Evolutionary conservation across 2,329 filamentous ascomycete genomes (phyloP).

Genomic region (Pyrenochaeta sp.): DNA sequence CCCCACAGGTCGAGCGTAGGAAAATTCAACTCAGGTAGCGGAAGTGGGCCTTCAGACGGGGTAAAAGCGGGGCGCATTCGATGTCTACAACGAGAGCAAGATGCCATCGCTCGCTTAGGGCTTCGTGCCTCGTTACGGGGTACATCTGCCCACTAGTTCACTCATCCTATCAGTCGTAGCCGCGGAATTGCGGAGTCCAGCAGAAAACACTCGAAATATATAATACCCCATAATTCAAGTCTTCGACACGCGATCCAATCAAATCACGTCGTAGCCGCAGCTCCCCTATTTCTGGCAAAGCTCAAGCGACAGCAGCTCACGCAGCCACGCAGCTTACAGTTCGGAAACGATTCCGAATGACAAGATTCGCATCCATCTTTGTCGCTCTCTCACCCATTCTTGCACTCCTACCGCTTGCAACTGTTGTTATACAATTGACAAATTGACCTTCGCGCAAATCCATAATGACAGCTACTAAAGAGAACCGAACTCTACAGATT

Average conservation of each 20-base stretch:
- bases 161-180: neutral
- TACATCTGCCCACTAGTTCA: neutral
- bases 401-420: neutral
- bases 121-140: conserved; percentile 32
- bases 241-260: conserved; percentile 22
- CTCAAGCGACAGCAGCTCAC: neutral
- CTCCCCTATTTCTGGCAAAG: conserved; percentile 1
- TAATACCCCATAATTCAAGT: neutral
- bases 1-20: neutral
- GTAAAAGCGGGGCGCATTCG: conserved; percentile 22
- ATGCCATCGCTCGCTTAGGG: conserved; percentile 6
- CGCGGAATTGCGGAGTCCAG: neutral
- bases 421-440: no score
- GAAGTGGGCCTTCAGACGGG: conserved; percentile 9
- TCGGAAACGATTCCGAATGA: conserved; percentile 13
- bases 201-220: neutral
- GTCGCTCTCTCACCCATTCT: neutral
- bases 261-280: neutral
- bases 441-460: neutral
- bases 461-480: conserved; percentile 22
- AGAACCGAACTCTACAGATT: conserved; percentile 54
- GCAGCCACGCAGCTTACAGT: neutral
- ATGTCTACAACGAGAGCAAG: neutral
- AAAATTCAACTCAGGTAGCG: neutral
- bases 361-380: neutral